A percentile compares a stretch with the other conserved stretches of the same genome.
phyloP scores from a whole-genome alignment of 2,329 filamentous ascomycete species.

The Alternaria arbusti region DNA sequence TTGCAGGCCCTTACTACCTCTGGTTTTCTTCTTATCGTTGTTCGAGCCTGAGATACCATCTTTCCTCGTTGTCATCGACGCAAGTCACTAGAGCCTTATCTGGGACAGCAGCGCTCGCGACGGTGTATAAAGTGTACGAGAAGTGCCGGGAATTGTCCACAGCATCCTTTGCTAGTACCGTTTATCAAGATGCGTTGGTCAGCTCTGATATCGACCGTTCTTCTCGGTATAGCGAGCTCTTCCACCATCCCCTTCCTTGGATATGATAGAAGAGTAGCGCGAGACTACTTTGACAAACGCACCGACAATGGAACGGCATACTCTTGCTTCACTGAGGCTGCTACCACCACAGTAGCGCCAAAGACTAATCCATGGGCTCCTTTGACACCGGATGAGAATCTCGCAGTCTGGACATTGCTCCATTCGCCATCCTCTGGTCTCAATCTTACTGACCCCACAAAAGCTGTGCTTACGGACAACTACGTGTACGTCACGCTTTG shows the following conservation, averaged over 20 bases:
- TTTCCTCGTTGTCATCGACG: neutral
- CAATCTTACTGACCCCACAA: constrained; percentile 53
- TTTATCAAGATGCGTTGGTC: neutral
- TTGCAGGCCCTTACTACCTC: neutral
- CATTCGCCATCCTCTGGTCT: constrained; percentile 51
- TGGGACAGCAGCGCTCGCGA: neutral
- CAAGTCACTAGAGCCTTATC: neutral
- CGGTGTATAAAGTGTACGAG: neutral
- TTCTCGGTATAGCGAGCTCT: neutral
- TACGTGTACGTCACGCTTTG: constrained; percentile 50
- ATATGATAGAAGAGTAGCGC: constrained; percentile 28
- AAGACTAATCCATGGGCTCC: constrained; percentile 52
- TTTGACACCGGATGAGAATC: constrained; percentile 52
- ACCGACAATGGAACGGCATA: constrained; percentile 11
- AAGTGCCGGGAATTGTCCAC: neutral
- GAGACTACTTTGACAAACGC: constrained; percentile 25
- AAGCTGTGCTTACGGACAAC: constrained; percentile 54
- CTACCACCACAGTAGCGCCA: constrained; percentile 38
- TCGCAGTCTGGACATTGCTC: constrained; percentile 54
- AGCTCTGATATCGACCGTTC: neutral
- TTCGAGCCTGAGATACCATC: neutral
- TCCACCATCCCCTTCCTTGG: constrained; percentile 27
- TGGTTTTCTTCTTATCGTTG: neutral
- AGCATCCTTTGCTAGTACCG: neutral
- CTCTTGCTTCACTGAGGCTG: constrained; percentile 20